Base-by-base conservation (phyloP, 2,329 filamentous ascomycete species). In the Botryotinia globosa region DNA sequence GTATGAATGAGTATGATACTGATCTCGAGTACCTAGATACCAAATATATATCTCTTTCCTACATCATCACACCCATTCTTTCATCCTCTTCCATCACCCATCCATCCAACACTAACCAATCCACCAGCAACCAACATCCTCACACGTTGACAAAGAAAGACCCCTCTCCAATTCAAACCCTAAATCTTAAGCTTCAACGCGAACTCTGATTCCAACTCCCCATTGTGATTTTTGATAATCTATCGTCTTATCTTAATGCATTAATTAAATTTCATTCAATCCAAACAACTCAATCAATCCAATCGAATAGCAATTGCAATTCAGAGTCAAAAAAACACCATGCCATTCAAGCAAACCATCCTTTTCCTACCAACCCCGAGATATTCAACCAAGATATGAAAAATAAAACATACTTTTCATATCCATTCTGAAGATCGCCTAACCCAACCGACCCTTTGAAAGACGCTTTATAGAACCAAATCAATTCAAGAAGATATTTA, bases 1-100 rank as follows among this genome's bases (percentile, higher is more conserved):
- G 10, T 2, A n/a, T n/a, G 12, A 51, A n/a, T 51, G 1, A 14
- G 48, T n/a, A 51, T 3, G 4, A 0, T 9, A 1, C 1, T 51
- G 12, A n/a, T 51, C 12, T 51, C 5, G 22, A 51, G 5, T 3
- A 51, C 48, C 25, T 14, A 51, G n/a, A 37, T 59, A 14, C 10
- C 58, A 59, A 25, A 14, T 51, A 14, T 37, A 37, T 25, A 37
- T n/a, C 20, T 37, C 32, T 7, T 12, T 34, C 20, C 10, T 59
- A 12, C 7, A 14, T n/a, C 48, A 8, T 59, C 10, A 12, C 58
- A 37, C 14, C 20, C 58, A 10, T 61, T 4, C 32, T 16, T 25
- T 14, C 56, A 59, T 14, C 10, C 45, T 51, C 45, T 51, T 51
- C 22, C n/a, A 51, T n/a, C 10, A 14, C 4, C 56, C 32, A 37